These are phyloP conservation scores for carrot (Daucus carota) DNA, from an alignment of 129 eudicot genomes.

Conservation along the genomic window DNA sequence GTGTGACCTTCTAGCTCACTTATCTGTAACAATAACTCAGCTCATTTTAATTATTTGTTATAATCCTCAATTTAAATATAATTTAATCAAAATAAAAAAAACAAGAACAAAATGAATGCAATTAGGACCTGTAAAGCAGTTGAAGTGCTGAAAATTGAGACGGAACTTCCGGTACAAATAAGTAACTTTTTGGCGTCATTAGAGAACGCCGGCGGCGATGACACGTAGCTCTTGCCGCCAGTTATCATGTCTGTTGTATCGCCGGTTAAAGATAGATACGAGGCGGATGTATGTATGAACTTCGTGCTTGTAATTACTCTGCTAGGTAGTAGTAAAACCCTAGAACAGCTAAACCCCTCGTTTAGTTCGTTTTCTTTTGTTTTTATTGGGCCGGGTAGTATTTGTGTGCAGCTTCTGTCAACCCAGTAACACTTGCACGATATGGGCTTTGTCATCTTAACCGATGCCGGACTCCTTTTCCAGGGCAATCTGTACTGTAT, in stretches of 20 bases:
- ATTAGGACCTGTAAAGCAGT: slow-evolving; percentile 64
- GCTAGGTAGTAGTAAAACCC: not conserved
- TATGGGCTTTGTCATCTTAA: too few relatives aligned
- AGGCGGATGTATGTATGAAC: too few relatives aligned
- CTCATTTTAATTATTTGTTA: not conserved
- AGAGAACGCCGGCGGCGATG: slow-evolving; percentile 89
- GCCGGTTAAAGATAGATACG: not conserved
- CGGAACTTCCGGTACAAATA: slow-evolving; percentile 71
- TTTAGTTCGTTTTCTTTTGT: not conserved
- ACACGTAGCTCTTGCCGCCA: slow-evolving; percentile 74
- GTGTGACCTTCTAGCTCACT: slow-evolving; percentile 79
- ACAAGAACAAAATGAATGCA: not conserved
- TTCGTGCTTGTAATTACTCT: not conserved
- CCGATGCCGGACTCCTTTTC: too few relatives aligned
- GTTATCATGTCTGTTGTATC: slow-evolving; percentile 32
- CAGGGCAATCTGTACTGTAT: too few relatives aligned
- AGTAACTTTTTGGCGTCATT: slow-evolving; percentile 65
- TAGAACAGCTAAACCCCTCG: not conserved
- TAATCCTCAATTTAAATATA: not conserved
- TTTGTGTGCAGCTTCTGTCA: too few relatives aligned
- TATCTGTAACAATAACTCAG: slow-evolving; percentile 26
- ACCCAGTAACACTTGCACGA: too few relatives aligned
- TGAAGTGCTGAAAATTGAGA: slow-evolving; percentile 80
- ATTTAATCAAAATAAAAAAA: not conserved
- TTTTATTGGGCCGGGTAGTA: not conserved